Conservation (phyloP, 2,329 filamentous ascomycete species). For the Akanthomyces dipterigenus region DNA sequence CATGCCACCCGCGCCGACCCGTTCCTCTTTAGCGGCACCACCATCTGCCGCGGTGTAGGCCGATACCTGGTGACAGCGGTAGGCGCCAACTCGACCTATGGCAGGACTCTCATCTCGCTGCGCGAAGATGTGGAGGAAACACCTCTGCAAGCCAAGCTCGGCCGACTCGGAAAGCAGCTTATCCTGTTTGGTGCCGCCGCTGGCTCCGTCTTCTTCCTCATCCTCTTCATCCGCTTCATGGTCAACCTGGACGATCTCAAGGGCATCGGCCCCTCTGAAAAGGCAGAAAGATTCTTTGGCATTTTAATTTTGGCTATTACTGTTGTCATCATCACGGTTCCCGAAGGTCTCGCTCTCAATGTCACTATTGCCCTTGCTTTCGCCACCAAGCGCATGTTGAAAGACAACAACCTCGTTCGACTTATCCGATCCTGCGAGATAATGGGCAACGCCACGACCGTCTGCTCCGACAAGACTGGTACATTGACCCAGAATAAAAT, state of each 20-base stretch:
- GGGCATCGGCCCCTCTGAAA: slow-evolving; percentile 38
- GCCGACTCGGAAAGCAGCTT: slow-evolving; percentile 71
- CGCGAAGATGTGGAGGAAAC: slow-evolving; percentile 72
- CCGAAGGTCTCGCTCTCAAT: slow-evolving; percentile 53
- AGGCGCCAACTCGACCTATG: slow-evolving; percentile 67
- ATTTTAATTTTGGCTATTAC: slow-evolving; percentile 54
- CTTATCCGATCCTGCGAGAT: slow-evolving; percentile 54
- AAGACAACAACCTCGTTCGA: slow-evolving; percentile 56
- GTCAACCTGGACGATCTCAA: slow-evolving; percentile 21
- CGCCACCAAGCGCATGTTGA: slow-evolving; percentile 56
- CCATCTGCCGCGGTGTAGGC: slow-evolving; percentile 69
- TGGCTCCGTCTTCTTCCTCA: slow-evolving; percentile 35
- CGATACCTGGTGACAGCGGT: slow-evolving; percentile 69
- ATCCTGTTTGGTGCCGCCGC: slow-evolving; percentile 34
- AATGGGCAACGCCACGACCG: slow-evolving; percentile 57
- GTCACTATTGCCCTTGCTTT: slow-evolving; percentile 57
- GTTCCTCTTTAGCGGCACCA: slow-evolving; percentile 74
- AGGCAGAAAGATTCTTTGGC: slow-evolving; percentile 51
- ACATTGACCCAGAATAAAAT: slow-evolving; percentile 60
- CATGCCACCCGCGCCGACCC: slow-evolving; percentile 55
- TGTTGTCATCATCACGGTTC: slow-evolving; percentile 53
- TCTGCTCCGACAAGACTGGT: slow-evolving; percentile 61
- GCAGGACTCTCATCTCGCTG: slow-evolving; percentile 72
- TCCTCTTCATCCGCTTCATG: slow-evolving; percentile 35
- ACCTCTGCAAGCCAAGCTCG: slow-evolving; percentile 70